These are phyloP conservation scores for Phytophthora pluvialis DNA, from an alignment of 352 stramenopile genomes.

Conservation along the genomic window DNA sequence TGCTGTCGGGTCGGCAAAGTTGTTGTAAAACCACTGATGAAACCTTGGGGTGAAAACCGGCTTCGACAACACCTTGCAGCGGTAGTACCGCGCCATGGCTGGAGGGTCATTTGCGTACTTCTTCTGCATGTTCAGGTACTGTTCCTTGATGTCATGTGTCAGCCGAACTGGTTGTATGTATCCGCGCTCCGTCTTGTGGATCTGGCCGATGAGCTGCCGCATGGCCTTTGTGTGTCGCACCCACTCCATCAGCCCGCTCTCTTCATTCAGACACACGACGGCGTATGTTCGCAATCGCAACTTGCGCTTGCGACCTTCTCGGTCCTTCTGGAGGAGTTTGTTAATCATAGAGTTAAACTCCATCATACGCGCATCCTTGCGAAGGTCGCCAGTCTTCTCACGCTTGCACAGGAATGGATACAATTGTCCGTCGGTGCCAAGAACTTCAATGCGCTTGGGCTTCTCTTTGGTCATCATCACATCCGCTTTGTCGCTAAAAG, in stretches of 20 bases:
- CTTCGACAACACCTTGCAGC: conserved; percentile 63
- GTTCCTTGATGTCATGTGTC: conserved; percentile 84
- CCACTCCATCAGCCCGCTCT: conserved; percentile 99
- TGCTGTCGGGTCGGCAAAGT: conserved; percentile 96
- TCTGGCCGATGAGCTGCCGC: conserved; percentile 87
- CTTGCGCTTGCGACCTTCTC: conserved; percentile 89
- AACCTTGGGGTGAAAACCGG: conserved; percentile 94
- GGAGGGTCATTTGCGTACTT: conserved; percentile 84
- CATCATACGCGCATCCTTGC: conserved; percentile 99
- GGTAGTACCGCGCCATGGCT: conserved; percentile 76
- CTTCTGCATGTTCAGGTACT: conserved; percentile 91
- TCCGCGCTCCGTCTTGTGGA: conserved; percentile 87
- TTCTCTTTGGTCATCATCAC: conserved; percentile 99
- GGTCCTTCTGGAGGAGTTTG: conserved; percentile 94
- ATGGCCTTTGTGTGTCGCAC: conserved; percentile 97
- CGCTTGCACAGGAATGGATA: conserved; percentile 96
- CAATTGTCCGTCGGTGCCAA: conserved; percentile 70
- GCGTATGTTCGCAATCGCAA: conserved; percentile 98
- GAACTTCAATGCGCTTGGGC: conserved; percentile 97
- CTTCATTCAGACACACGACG: conserved; percentile 99
- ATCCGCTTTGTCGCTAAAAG: conserved; percentile 91
- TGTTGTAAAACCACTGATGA: conserved; percentile 99
- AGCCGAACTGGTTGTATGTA: conserved; percentile 83
- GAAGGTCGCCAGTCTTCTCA: conserved; percentile 98
- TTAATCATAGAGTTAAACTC: conserved; percentile 99